Evolutionary conservation across 1,284 basidiomycete genomes (phyloP).

Genomic region (Erythrobasidium hasegawianum): DNA sequence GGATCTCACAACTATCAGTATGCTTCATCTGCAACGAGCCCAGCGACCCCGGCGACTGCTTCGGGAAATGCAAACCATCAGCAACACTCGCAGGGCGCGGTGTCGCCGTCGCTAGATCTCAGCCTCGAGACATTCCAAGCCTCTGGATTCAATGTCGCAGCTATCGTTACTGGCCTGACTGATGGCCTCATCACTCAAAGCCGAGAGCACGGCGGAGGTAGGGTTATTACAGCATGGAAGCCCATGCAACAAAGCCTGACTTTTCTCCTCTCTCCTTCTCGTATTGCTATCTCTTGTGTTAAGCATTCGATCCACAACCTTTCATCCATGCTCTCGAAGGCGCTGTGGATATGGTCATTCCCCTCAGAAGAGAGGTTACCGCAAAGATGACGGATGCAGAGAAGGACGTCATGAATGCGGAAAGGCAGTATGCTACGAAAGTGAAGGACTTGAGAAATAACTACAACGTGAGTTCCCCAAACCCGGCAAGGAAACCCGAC

Average conservation of each 20-base stretch:
- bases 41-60: too few species aligned
- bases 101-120: constrained; percentile 11
- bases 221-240: too few species aligned
- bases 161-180: constrained; percentile 41
- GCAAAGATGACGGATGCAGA: constrained; percentile 84
- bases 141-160: constrained; percentile 40
- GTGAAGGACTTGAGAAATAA: constrained; percentile 86
- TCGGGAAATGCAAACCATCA: too few species aligned
- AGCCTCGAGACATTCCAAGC: constrained; percentile 42
- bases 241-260: too few species aligned
- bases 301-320: constrained; percentile 89
- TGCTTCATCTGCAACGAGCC: too few species aligned
- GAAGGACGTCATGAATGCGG: constrained; percentile 81
- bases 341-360: constrained; percentile 79
- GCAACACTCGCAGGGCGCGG: too few species aligned
- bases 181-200: constrained; percentile 36
- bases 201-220: constrained; percentile 35
- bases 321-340: constrained; percentile 89
- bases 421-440: constrained; percentile 89
- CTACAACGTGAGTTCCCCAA: constrained; percentile 67
- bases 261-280: too few species aligned
- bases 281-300: too few species aligned
- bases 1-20: too few species aligned
- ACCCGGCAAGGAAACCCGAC: too few species aligned
- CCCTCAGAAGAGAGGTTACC: constrained; percentile 80